Percentiles rank a stretch among this genome's conserved stretches.
Conservation (phyloP, 2,329 filamentous ascomycete species). For the Sclerotinia nivalis region DNA sequence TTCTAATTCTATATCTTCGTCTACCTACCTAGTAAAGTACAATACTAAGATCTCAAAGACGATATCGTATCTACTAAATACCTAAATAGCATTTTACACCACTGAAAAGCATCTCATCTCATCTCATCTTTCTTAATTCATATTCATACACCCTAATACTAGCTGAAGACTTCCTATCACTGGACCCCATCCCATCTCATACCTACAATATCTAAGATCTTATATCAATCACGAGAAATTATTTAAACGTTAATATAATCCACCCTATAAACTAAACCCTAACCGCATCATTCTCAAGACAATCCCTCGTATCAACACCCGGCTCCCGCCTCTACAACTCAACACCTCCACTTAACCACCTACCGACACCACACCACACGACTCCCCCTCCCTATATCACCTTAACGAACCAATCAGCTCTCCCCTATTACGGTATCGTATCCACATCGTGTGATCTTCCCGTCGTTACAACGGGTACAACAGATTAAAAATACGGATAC, state of each 20-base stretch:
- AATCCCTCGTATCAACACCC: background rate
- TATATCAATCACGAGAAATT: too few species aligned
- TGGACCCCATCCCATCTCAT: too few species aligned
- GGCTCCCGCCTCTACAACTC: background rate
- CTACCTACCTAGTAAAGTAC: too few species aligned
- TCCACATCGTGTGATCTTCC: background rate
- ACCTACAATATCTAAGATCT: too few species aligned
- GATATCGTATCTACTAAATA: background rate
- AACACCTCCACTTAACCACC: background rate
- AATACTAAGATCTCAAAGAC: too few species aligned
- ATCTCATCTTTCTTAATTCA: background rate
- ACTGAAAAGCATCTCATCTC: background rate
- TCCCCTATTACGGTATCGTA: background rate
- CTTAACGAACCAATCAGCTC: background rate
- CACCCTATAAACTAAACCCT: background rate
- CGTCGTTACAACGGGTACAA: background rate
- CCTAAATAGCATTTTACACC: background rate
- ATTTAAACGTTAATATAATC: too few species aligned
- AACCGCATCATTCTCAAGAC: background rate
- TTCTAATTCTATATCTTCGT: too few species aligned
- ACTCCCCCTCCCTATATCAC: background rate
- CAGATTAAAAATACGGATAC: background rate
- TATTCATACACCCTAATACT: background rate
- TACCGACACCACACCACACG: background rate
- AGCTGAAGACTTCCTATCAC: too few species aligned